Conservation (phyloP, 306 rosid genomes). For the Herpetospermum pedunculosum region DNA sequence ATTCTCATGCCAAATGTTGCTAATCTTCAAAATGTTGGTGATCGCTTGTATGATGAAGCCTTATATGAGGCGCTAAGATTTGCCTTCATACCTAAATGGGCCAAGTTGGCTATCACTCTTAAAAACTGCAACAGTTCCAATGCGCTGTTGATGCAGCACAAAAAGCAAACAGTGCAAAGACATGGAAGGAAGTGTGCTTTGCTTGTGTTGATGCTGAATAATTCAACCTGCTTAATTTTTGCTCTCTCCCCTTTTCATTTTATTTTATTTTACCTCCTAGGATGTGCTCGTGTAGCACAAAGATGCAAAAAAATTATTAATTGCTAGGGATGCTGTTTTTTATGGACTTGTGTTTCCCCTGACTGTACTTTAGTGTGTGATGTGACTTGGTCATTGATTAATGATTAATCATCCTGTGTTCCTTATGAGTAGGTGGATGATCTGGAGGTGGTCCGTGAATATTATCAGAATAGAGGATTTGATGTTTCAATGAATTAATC, state of each 20-base stretch:
- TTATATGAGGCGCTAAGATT: conserved; percentile 94
- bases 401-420: conserved; percentile 8
- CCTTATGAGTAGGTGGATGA: conserved; percentile 71
- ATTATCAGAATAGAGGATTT: conserved; percentile 97
- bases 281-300: background rate
- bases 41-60: conserved; percentile 85
- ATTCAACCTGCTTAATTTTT: conserved; percentile 23
- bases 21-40: conserved; percentile 94
- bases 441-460: conserved; percentile 97
- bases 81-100: conserved; percentile 96
- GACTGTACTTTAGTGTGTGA: background rate
- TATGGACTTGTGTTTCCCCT: background rate
- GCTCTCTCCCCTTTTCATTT: background rate
- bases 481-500: conserved; percentile 91
- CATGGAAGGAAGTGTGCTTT: conserved; percentile 99
- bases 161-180: conserved; percentile 95
- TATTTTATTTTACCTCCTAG: too few relatives aligned
- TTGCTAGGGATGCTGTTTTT: background rate
- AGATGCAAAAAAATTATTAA: background rate
- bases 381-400: background rate
- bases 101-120: conserved; percentile 89
- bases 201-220: conserved; percentile 99
- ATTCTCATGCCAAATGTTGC: conserved; percentile 99
- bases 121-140: conserved; percentile 90
- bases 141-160: conserved; percentile 99